Base-by-base conservation (phyloP, 768 basidiomycete genomes). In the Tephrocybe sp. region DNA sequence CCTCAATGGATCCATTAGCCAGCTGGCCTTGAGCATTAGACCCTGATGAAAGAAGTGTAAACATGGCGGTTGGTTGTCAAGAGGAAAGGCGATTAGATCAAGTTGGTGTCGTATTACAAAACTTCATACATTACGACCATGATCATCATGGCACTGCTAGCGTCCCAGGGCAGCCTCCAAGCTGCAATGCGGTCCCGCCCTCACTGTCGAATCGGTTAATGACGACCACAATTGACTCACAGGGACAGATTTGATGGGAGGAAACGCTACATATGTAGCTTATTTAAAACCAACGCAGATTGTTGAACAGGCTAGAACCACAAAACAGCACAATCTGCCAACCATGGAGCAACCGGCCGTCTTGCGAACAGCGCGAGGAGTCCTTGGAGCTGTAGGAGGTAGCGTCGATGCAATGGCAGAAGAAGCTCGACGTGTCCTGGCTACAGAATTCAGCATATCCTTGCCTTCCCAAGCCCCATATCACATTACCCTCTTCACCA, bases 21-120 rank as follows among this genome's bases (percentile, higher is more conserved):
- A 83, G 72, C 56, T 83, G 81, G 2, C 81, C 81, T 20, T 73
- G 72, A 1, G 77, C 77, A 54, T 83, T 83, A 6, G 81, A 83
- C 17, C 58, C 60, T 20, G 58, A 59, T 8, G 60, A 62, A 17
- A 51, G 41, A 5, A 62, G 58, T 17, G 34, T 38, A 23, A 55
- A 54, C 57, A 53, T 56, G 24, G 30, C 26, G 17, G 26, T 37
- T 26, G 12, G 28, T 32, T 25, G 39, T 34, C 18, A 41, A 8
- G 26, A 26, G 23, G 25, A 18, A n/a, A 46, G 43, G 42, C 33
- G 55, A 56, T 49, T 40, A 56, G 18, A 30, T 30, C 11, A 30
- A 11, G 11, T 30, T 30, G 6, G 11, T 30, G 28, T 30, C 28
- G 28, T 11, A 30, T 30, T n/a, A n/a, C 28, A 30, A 30, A 30